A percentile compares a stretch with the other conserved stretches of the same genome.
phyloP scores from a whole-genome alignment of 371 early-diverging fungal species.

The Mucor lusitanicus region DNA sequence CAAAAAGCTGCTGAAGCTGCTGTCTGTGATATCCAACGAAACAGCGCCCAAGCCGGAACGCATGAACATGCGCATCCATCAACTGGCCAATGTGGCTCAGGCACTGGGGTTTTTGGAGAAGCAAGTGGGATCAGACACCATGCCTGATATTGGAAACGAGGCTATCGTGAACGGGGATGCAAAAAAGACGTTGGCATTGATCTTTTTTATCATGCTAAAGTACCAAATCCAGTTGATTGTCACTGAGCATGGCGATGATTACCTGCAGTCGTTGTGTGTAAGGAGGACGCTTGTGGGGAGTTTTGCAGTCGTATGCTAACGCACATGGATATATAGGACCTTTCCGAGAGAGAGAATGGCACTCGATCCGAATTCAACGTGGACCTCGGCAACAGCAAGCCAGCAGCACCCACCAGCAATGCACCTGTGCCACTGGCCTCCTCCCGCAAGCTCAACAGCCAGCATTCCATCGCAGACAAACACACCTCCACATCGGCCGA shows the following conservation, averaged over 20 bases:
- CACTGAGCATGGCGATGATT: slow-evolving; percentile 49
- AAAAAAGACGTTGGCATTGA: slow-evolving; percentile 84
- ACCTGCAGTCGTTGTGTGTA: slow-evolving; percentile 33
- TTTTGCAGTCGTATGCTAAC: not conserved
- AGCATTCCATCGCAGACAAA: slow-evolving; percentile 21
- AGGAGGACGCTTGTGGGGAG: no score
- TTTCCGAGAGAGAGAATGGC: slow-evolving; percentile 27
- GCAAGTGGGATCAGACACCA: slow-evolving; percentile 60
- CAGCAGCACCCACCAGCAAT: not conserved
- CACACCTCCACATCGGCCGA: slow-evolving; percentile 34
- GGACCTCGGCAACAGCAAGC: not conserved
- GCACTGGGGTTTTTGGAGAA: slow-evolving; percentile 69
- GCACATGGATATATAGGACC: slow-evolving; percentile 1
- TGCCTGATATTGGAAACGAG: slow-evolving; percentile 79
- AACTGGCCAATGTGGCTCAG: slow-evolving; percentile 79
- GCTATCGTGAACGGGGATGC: slow-evolving; percentile 87
- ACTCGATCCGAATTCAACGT: slow-evolving; percentile 16
- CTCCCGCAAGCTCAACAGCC: slow-evolving; percentile 19
- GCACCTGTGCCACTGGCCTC: slow-evolving; percentile 4
- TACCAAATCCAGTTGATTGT: slow-evolving; percentile 66
- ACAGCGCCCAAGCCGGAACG: slow-evolving; percentile 60
- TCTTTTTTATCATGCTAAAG: slow-evolving; percentile 80
- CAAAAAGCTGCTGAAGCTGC: slow-evolving; percentile 58
- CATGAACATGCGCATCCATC: slow-evolving; percentile 76
- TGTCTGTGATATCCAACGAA: slow-evolving; percentile 59